phyloP scores from a whole-genome alignment of 139 green algal genomes.

The Closterium sp. region DNA sequence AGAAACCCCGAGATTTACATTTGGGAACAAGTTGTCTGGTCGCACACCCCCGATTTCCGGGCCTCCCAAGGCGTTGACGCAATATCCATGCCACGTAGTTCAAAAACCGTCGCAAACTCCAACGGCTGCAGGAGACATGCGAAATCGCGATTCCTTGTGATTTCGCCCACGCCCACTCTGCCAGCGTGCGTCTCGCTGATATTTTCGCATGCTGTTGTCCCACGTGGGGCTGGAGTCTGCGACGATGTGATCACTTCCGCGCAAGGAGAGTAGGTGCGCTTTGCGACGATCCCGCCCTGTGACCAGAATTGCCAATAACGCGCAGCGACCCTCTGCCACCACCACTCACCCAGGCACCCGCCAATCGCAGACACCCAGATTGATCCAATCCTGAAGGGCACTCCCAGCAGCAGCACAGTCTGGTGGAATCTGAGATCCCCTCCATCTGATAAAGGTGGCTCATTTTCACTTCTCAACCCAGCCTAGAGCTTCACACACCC shows the following conservation, averaged over 20 bases:
- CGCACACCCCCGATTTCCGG: neutral
- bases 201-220: neutral
- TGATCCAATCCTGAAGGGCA: neutral
- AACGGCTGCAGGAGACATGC: neutral
- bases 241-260: neutral
- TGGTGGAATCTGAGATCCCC: neutral
- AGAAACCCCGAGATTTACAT: neutral
- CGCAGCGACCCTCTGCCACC: neutral
- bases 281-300: neutral
- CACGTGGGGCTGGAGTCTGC: neutral
- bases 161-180: neutral
- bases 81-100: neutral
- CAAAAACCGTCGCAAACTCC: neutral
- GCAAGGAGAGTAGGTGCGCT: neutral
- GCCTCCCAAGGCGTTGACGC: neutral
- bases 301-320: too few relatives aligned
- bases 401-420: neutral
- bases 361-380: too few relatives aligned
- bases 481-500: neutral
- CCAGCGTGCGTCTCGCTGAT: neutral
- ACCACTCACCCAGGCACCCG: neutral
- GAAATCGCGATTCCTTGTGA: neutral
- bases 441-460: neutral
- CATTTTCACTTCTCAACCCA: neutral
- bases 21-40: neutral